Evolutionary conservation across 2,329 filamentous ascomycete species (phyloP).

Genomic region (Penicillium sp.): DNA sequence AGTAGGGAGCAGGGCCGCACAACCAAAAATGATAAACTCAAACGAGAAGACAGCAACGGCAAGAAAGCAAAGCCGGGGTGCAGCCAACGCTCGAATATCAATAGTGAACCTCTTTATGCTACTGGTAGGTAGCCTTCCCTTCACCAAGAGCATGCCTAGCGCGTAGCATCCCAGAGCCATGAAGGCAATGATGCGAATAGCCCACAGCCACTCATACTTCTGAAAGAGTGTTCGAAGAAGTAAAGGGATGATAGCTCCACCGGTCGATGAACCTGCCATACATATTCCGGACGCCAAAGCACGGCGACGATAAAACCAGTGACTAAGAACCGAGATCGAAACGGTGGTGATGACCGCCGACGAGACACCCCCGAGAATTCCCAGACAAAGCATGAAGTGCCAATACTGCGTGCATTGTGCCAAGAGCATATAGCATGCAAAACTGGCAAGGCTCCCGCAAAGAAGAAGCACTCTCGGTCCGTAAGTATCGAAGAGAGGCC

Average conservation of each 20-base stretch:
- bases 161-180: conserved; percentile 35
- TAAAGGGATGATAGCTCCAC: conserved; percentile 39
- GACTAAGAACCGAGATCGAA: conserved; percentile 37
- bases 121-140: conserved; percentile 33
- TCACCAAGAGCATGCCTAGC: conserved; percentile 33
- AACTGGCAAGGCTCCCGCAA: conserved; percentile 37
- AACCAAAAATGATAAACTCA: conserved; percentile 50
- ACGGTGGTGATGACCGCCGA: conserved; percentile 39
- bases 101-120: conserved; percentile 31
- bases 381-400: conserved; percentile 47
- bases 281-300: conserved; percentile 41
- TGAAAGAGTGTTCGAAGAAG: conserved; percentile 32
- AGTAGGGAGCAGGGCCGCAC: conserved; percentile 47
- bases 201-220: conserved; percentile 36
- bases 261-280: conserved; percentile 40
- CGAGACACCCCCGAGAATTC: conserved; percentile 35
- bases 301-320: conserved; percentile 41
- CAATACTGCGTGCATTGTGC: conserved; percentile 48
- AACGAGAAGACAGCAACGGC: conserved; percentile 45
- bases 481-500: conserved; percentile 49
- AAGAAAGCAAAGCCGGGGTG: conserved; percentile 43
- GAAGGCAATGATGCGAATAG: conserved; percentile 38
- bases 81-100: conserved; percentile 43
- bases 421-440: conserved; percentile 46
- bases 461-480: conserved; percentile 44